Evolutionary conservation across 225 moss, liverwort and hornwort genomes (phyloP).

Genomic region (Antitrichia curtipendula): DNA sequence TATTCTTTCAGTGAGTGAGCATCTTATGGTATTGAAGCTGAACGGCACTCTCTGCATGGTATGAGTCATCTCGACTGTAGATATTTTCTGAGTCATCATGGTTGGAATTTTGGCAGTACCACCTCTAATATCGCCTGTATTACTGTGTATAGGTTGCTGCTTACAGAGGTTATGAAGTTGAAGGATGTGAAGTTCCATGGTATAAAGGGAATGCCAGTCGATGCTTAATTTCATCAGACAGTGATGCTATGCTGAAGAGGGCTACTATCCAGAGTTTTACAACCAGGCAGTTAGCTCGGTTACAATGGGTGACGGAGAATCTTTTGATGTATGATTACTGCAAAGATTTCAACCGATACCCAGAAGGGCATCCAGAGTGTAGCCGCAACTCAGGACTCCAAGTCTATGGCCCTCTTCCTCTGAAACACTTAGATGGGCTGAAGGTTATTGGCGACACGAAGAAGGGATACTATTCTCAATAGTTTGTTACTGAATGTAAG

Average conservation of each 20-base stretch:
- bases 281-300: constrained; percentile 34
- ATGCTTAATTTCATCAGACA: background rate
- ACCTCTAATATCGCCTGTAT: background rate
- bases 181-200: constrained; percentile 57
- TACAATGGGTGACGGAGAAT: constrained; percentile 51
- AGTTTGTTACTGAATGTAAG: constrained; percentile 1
- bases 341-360: constrained; percentile 41
- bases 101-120: background rate
- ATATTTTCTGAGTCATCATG: background rate
- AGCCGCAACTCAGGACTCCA: constrained; percentile 32
- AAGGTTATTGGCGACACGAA: background rate
- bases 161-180: constrained; percentile 24
- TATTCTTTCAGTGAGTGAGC: background rate
- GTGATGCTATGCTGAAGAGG: constrained; percentile 21
- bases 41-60: background rate
- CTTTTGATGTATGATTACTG: constrained; percentile 49
- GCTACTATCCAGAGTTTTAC: constrained; percentile 14
- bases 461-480: constrained; percentile 23
- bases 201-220: constrained; percentile 23
- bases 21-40: background rate
- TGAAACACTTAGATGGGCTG: constrained; percentile 26
- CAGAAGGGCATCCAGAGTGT: constrained; percentile 41
- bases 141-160: constrained; percentile 1
- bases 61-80: background rate
- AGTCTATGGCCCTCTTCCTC: constrained; percentile 40